These are phyloP conservation scores for Endotrypanum monterogeii DNA, from an alignment of 208 protist genomes.

Conservation along the genomic window DNA sequence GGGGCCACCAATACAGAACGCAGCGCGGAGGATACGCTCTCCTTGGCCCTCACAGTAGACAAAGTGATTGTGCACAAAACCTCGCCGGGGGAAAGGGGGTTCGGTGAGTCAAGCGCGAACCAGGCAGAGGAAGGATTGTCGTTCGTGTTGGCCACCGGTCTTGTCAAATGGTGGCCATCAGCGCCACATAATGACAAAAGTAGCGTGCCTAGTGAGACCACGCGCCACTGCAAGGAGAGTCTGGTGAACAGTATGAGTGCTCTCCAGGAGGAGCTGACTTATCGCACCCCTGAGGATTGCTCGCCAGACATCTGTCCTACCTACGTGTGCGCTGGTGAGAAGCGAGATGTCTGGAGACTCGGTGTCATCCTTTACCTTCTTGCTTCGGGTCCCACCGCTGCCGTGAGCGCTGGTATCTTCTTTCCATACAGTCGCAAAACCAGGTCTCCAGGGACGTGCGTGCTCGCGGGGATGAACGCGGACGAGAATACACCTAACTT, in stretches of 20 bases:
- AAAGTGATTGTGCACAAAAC: slow-evolving; percentile 14
- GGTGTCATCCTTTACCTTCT: slow-evolving; percentile 57
- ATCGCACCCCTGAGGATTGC: slow-evolving; percentile 26
- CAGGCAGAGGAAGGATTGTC: neutral
- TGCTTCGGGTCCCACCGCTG: slow-evolving; percentile 33
- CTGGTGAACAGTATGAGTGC: neutral
- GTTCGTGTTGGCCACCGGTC: slow-evolving; percentile 4
- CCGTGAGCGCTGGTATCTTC: slow-evolving; percentile 5
- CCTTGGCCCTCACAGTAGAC: slow-evolving; percentile 1
- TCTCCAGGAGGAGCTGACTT: neutral
- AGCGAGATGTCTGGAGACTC: slow-evolving; percentile 58
- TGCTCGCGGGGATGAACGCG: slow-evolving; percentile 58
- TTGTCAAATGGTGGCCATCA: neutral
- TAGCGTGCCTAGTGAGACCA: neutral
- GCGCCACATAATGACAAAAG: neutral
- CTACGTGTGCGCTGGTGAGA: slow-evolving; percentile 12
- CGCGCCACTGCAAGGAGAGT: neutral
- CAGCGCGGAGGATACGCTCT: neutral
- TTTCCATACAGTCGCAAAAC: neutral
- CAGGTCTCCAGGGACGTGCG: neutral
- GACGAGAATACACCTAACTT: slow-evolving; percentile 44
- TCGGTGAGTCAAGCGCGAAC: neutral
- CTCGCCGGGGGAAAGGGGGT: neutral
- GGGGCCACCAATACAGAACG: slow-evolving; percentile 8
- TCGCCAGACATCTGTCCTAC: slow-evolving; percentile 2